A percentile compares a stretch with the other conserved stretches of the same genome.
These are phyloP conservation scores for Alternaria arbusti DNA, from an alignment of 2,329 filamentous ascomycete genomes.

Conservation along the genomic window DNA sequence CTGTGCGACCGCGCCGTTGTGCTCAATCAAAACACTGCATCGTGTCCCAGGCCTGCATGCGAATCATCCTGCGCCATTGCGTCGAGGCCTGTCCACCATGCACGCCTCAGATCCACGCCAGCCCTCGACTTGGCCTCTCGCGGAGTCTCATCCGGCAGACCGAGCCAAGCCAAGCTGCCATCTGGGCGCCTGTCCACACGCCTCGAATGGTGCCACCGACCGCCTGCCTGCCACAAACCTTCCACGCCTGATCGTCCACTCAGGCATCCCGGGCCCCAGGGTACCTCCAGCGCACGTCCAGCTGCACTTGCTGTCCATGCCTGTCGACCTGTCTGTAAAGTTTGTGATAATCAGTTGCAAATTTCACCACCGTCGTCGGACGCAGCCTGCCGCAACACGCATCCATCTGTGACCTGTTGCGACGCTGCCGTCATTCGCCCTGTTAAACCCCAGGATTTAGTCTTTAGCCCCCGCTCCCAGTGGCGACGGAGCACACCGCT, in stretches of 20 bases:
- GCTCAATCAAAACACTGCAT: constrained; percentile 35
- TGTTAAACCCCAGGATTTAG: constrained; percentile 30
- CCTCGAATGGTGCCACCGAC: constrained; percentile 22
- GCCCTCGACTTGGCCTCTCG: constrained; percentile 12
- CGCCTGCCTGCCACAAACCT: not conserved
- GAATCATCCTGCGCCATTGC: constrained; percentile 31
- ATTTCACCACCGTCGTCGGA: constrained; percentile 12
- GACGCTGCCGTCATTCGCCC: constrained; percentile 8
- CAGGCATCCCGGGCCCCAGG: constrained; percentile 12
- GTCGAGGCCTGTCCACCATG: constrained; percentile 26
- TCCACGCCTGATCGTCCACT: constrained; percentile 25
- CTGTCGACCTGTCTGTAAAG: constrained; percentile 22
- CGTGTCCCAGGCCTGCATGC: constrained; percentile 27
- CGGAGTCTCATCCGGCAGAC: constrained; percentile 26
- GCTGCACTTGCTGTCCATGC: constrained; percentile 18
- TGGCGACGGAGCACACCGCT: constrained; percentile 30
- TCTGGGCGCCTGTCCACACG: constrained; percentile 25
- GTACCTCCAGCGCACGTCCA: constrained; percentile 11
- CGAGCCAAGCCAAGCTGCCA: constrained; percentile 24
- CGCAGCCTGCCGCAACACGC: constrained; percentile 32
- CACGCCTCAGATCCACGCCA: constrained; percentile 21
- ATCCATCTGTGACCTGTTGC: constrained; percentile 17
- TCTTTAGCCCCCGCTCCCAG: constrained; percentile 27
- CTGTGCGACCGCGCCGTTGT: constrained; percentile 34
- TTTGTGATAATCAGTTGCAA: constrained; percentile 19